phyloP scores from a whole-genome alignment of 1,139 yeast genomes.

The Suhomyces ambrosiae region DNA sequence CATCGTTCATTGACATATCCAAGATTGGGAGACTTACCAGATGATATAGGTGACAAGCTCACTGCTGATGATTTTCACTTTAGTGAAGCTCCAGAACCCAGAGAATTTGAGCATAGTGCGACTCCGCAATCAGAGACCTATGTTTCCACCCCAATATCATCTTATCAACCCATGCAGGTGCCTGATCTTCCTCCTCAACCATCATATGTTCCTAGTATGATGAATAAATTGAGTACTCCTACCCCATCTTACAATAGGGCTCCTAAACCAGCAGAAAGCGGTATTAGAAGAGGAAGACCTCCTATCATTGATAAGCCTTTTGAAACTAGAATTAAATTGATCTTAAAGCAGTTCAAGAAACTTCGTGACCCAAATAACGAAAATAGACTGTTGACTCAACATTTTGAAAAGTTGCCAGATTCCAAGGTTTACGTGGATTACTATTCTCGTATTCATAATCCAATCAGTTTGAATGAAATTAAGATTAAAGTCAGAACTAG shows the following conservation, averaged over 20 bases:
- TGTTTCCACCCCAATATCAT: constrained; percentile 10
- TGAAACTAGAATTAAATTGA: constrained; percentile 87
- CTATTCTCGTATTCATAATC: constrained; percentile 62
- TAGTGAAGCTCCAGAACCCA: constrained; percentile 10
- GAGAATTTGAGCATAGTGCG: constrained; percentile 10
- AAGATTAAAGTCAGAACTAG: constrained; percentile 84
- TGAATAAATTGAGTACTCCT: constrained; percentile 7
- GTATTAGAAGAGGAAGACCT: constrained; percentile 88
- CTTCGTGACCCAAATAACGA: constrained; percentile 57
- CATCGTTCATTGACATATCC: constrained; percentile 59
- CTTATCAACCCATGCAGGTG: constrained; percentile 5
- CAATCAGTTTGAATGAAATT: constrained; percentile 81
- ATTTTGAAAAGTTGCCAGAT: constrained; percentile 86
- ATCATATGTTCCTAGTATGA: constrained; percentile 5
- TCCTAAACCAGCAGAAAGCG: constrained; percentile 47
- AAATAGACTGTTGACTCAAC: constrained; percentile 50
- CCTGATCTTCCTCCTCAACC: constrained; percentile 4
- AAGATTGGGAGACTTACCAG: constrained; percentile 73
- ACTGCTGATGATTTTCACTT: constrained; percentile 16
- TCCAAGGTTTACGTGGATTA: constrained; percentile 65
- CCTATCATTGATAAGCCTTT: constrained; percentile 94
- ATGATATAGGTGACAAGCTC: constrained; percentile 37
- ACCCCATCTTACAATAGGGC: constrained; percentile 14
- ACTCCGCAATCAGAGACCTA: constrained; percentile 15
- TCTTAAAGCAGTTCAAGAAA: constrained; percentile 78